These are phyloP conservation scores for Adansonia digitata DNA, from an alignment of 345 rosid species.

Conservation along the genomic window DNA sequence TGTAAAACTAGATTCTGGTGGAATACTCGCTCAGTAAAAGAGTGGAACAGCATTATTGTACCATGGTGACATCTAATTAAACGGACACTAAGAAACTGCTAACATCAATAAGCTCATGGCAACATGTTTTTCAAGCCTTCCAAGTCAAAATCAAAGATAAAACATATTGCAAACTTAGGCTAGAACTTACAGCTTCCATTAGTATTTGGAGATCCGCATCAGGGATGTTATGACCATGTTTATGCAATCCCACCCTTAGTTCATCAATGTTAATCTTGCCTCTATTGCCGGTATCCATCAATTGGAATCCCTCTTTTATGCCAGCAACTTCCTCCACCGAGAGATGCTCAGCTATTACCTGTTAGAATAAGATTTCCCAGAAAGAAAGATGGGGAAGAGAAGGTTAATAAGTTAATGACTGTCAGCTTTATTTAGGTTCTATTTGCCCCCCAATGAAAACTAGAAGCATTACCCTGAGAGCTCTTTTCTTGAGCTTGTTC, in stretches of 20 bases:
- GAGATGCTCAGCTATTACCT: conserved; percentile 95
- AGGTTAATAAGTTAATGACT: background rate
- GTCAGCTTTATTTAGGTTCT: background rate
- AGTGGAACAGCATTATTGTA: no score
- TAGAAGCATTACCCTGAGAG: conserved; percentile 59
- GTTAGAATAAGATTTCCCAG: conserved; percentile 6
- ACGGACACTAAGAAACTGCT: background rate
- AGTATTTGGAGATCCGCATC: conserved; percentile 83
- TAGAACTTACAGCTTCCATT: conserved; percentile 83
- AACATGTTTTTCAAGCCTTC: background rate
- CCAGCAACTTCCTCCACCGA: conserved; percentile 93
- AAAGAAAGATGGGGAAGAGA: background rate
- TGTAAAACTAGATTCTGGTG: background rate
- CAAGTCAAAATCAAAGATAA: background rate
- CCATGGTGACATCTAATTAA: no score
- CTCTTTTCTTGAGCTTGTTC: conserved; percentile 97
- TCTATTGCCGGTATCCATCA: conserved; percentile 69
- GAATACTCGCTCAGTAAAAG: background rate
- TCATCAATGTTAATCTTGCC: conserved; percentile 86
- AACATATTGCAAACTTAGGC: background rate
- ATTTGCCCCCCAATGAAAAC: background rate
- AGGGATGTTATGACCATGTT: conserved; percentile 66
- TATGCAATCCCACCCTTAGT: conserved; percentile 65
- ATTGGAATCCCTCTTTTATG: conserved; percentile 77
- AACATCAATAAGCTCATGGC: background rate